Evolutionary conservation across 2,329 filamentous ascomycete species (phyloP), one percentile per base, ranked within the genome.

Genomic region (Epichloe elymi): DNA sequence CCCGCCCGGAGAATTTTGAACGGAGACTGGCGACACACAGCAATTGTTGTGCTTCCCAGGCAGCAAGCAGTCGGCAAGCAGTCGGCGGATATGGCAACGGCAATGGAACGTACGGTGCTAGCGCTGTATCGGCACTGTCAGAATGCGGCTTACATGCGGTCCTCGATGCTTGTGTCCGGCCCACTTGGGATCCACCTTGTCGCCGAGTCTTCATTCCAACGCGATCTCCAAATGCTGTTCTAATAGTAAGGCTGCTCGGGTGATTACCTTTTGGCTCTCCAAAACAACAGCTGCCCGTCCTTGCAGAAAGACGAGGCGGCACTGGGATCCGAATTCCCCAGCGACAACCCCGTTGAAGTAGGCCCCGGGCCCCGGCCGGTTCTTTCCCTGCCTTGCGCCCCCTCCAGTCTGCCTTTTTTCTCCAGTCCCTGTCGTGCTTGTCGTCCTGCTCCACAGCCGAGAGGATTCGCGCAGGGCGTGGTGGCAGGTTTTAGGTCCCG

Each of bases 171-270:
- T 19, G 37, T 41, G 35, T 33, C 17, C 5, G 5, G n/a, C 17
- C 17, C 20, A 37, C 37, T 33, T 35, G n/a, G 43, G 23, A 26
- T 19, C 37, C 20, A 37, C 46, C 8, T 14, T 14, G 37, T 41
- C 37, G 17, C 38, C 46, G 15, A 37, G 46, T n/a, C 37, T 48
- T 41, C 46, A 48, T 48, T 48, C 46, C 46, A 48, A 14, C 46
- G 14, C 46, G n/a, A 38, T 48, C 46, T 41, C 46, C 46, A 40
- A 40, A 19, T 14, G 37, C 37, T 40, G 11, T 14, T 19, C 20
- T 26, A 14, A 7, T 20, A 19, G 15, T n/a, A 17, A 19, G 43
- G 15, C 43, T 26, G 23, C 42, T 44, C 26, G 23, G 40, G 17
- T 17, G 15, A 19, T 14, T 17, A 20, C 40, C 8, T 38, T 38